Evolutionary conservation across 75 land plant genomes (phyloP), one percentile per base, ranked within the genome.

Genomic region (Selaginella moellendorffii): DNA sequence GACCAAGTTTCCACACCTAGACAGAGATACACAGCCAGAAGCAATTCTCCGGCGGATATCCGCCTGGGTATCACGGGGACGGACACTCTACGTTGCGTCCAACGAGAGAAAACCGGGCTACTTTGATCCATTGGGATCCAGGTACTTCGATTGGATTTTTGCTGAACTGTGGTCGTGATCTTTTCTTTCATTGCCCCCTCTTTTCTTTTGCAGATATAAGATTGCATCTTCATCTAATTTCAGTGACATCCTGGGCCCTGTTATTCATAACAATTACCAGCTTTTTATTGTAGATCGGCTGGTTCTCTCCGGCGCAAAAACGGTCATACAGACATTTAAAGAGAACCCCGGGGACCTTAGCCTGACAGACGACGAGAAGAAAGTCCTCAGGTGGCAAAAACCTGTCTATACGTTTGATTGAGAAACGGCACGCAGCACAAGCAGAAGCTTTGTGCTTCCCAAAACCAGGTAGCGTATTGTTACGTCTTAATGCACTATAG

Each of bases 221-320:
- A 52, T 90, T 42, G 88, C 79, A 53, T 80, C 76, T 31, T 76
- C 88, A 21, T 82, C 85, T 27, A 88, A 84, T 63, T 90, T 75
- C 27, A 82, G 79, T 54, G 54, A 36, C n/a, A 78, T 87, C 30
- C 65, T 90, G 76, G 82, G 80, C 52, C 82, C 85, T 2, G 58
- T 84, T 24, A 65, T 90, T 29, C 76, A 84, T 61, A 90, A 90
- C 68, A 90, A 90, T 24, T 90, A 90, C 64, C 76, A 90, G 76
- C 72, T 90, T 21, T 90, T 90, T 31, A 84, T 90, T 82, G 64
- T 90, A 17, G 97, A 90, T 65, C 77, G 97, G 42, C 76, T 90
- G 24, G 68, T 90, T 9, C 26, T 90, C 68, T 42, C 54, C 60
- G 83, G 85, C 28, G 93, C 97, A 19, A 84, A 72, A 61, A 87